A percentile compares a stretch with the other conserved stretches of the same genome.
Conservation (phyloP, 805 yeast species). For the Helenozyma baotianmanensis region DNA sequence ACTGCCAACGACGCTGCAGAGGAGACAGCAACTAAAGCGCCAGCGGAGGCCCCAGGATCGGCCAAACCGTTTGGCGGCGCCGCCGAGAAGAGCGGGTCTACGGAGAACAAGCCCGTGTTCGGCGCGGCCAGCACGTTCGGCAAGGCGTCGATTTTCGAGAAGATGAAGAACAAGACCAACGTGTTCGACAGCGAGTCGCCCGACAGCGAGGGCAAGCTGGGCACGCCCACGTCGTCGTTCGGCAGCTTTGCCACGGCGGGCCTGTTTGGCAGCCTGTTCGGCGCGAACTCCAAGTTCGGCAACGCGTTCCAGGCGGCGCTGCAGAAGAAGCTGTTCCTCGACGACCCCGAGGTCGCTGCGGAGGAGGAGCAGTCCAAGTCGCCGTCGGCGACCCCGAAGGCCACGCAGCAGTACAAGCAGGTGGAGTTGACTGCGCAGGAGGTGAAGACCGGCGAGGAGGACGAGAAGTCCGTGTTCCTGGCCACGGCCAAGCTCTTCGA, state of each 20-base stretch:
- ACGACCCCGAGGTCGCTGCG: constrained; percentile 25
- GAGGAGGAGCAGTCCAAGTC: constrained; percentile 14
- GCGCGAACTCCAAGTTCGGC: constrained; percentile 43
- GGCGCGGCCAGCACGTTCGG: constrained; percentile 43
- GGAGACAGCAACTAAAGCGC: too few relatives aligned
- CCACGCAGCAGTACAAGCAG: constrained; percentile 43
- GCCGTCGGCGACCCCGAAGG: constrained; percentile 23
- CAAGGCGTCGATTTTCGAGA: constrained; percentile 20
- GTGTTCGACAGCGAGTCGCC: constrained; percentile 21
- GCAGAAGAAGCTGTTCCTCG: constrained; percentile 55
- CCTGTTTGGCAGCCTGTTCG: constrained; percentile 31
- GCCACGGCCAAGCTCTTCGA: constrained; percentile 77
- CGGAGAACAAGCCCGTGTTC: constrained; percentile 23
- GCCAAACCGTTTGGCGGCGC: too few relatives aligned
- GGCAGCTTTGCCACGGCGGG: constrained; percentile 9
- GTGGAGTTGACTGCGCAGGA: constrained; percentile 55
- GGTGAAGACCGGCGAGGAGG: constrained; percentile 85
- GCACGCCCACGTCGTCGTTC: constrained; percentile 8
- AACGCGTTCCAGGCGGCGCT: constrained; percentile 54
- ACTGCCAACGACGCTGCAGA: too few relatives aligned
- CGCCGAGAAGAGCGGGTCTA: too few relatives aligned
- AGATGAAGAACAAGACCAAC: constrained; percentile 20
- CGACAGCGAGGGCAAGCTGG: not conserved
- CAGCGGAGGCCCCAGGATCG: too few relatives aligned
- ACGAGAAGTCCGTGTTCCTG: constrained; percentile 64